Evolutionary conservation across 768 basidiomycete genomes (phyloP), one percentile per base, ranked within the genome.

Genomic region (Tricholoma sp.): DNA sequence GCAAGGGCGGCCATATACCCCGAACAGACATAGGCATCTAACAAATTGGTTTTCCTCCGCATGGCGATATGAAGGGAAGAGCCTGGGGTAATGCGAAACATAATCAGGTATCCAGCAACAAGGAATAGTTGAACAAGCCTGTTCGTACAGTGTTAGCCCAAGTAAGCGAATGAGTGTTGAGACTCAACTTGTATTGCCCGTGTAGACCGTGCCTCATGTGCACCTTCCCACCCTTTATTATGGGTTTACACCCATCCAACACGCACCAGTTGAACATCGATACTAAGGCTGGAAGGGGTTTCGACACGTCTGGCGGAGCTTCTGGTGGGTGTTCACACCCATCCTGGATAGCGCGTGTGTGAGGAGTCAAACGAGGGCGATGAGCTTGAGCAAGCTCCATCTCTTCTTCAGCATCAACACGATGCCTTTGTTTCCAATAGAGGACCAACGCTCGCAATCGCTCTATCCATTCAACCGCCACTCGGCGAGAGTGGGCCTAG

Each of bases 191-290:
- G 74, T 88, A 98, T 71, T 86, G 86, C 20, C 88, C 88, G 57
- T 80, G 77, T 49, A 86, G 67, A 7, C 90, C 90, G 59, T 81
- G 79, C 63, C 86, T 81, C 66, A 85, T 80, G 62, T 82, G 94
- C 39, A 92, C 67, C 50, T 86, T 85, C 0, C 93, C 92, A 7
- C 82, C 77, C 64, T 85, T 86, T 39, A 85, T 67, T 48, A 95
- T 83, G 5, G 91, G 78, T 57, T 83, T 81, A 64, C 96, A 98
- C 0, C 83, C 85, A 36, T 88, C 82, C 58, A 95, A 67, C 2
- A 88, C 76, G 65, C 96, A 98, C 94, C 91, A 94, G 62, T 90
- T 89, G 77, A 90, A 94, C 45, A 94, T 68, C 0, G 79, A 74
- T 49, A 80, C 74, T 48, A 94, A 72, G 11, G 82, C 79, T 3